Base-by-base conservation (phyloP, 257 asterid genomes). In the Primulina huaijiensis region DNA sequence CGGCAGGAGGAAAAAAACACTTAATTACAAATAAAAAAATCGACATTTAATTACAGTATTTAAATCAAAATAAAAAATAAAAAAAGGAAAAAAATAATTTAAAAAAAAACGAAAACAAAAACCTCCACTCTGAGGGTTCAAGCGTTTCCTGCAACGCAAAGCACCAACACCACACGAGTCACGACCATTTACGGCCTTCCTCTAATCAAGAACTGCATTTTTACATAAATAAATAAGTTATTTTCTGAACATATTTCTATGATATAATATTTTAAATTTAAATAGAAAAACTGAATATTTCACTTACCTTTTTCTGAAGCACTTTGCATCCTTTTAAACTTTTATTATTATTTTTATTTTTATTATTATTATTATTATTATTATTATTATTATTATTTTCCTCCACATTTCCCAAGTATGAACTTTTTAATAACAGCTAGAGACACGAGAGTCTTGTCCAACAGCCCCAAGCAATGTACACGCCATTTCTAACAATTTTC, bases 401-500 rank as follows among this genome's bases (percentile, higher is more conserved):
- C 20, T 35, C 58, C 72, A 50, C 57, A 17, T 71, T 75, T 72
- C n/a, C 73, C 29, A 62, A 58, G 72, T 70, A 60, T 70, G 60
- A 79, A 72, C 69, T 37, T 50, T 73, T 76, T 78, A 92, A 75
- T 80, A 81, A 75, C 98, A 93, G 78, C 93, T 86, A 40, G 84
- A 74, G 85, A 92, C 79, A 74, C 63, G 79, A n/a, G 82, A 76
- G 68, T 74, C 77, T 52, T 81, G 87, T 34, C 96, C 98, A 68
- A 92, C 83, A 23, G 86, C 79, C 53, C 93, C 94, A 81, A 93
- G 78, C 84, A 90, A 53, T 31, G 78, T 78, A 74, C 97, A 93
- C 37, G 96, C 84, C 76, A 90, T 78, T 81, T 93, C 97, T 89
- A 93, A 19, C 86, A 93, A 76, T 72, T 77, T 93, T 78, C 98